phyloP scores from a whole-genome alignment of 768 basidiomycete species.

The Psilocybe azurescens region DNA sequence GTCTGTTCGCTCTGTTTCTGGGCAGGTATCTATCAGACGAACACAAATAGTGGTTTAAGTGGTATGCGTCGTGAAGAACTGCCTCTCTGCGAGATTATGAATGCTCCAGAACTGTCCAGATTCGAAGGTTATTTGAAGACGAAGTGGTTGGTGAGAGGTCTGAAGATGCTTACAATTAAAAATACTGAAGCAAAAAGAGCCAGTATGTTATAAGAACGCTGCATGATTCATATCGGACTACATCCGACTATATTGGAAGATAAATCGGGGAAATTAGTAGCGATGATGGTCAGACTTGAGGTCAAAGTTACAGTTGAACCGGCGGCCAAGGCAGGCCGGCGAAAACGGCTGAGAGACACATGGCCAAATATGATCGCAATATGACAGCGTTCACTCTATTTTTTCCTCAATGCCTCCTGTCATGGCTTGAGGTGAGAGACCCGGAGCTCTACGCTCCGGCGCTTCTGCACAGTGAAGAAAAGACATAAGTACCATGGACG shows the following conservation, averaged over 20 bases:
- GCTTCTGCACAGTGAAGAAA: slow-evolving; percentile 6
- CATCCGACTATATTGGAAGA: not conserved
- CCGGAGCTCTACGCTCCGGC: slow-evolving; percentile 13
- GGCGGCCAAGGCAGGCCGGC: slow-evolving; percentile 5
- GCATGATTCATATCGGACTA: not conserved
- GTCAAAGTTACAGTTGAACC: not conserved
- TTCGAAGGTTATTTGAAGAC: not conserved
- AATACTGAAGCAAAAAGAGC: not conserved
- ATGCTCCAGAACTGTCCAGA: not conserved
- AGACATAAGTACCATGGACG: slow-evolving; percentile 8
- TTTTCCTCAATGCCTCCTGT: slow-evolving; percentile 12
- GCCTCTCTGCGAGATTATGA: not conserved
- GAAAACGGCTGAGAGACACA: not conserved
- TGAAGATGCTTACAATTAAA: not conserved
- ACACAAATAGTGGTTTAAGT: no score
- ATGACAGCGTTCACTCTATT: not conserved
- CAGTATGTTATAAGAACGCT: not conserved
- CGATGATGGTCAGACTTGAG: not conserved
- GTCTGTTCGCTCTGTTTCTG: not conserved
- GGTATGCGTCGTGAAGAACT: no score
- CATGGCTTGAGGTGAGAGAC: not conserved
- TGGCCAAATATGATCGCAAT: slow-evolving; percentile 5
- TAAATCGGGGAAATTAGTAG: no score
- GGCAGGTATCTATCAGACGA: no score
- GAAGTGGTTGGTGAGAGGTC: not conserved